Conservation (phyloP, 192 early-diverging fungal genomes). For the Backusella macrospora region DNA sequence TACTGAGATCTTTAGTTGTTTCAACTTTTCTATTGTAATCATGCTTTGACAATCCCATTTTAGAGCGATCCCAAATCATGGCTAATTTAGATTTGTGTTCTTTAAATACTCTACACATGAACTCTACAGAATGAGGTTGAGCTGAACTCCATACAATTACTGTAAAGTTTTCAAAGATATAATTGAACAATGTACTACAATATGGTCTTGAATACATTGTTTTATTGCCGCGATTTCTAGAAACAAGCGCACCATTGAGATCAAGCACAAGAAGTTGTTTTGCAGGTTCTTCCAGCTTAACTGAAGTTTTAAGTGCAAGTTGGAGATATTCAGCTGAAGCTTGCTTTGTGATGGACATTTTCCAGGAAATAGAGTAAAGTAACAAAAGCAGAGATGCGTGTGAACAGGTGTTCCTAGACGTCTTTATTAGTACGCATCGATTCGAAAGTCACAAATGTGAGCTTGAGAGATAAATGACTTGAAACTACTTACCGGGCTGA, state of each 20-base stretch:
- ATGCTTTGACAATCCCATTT: constrained; percentile 44
- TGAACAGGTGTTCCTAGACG: no score
- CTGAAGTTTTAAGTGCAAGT: not conserved
- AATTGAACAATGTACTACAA: constrained; percentile 55
- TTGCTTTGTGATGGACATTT: constrained; percentile 6
- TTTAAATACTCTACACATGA: constrained; percentile 57
- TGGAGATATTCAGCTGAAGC: not conserved
- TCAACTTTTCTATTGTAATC: constrained; percentile 47
- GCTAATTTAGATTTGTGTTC: constrained; percentile 38
- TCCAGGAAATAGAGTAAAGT: not conserved
- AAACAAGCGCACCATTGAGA: constrained; percentile 71
- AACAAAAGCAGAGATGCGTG: not conserved
- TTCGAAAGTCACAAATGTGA: no score
- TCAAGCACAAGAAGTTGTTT: constrained; percentile 67
- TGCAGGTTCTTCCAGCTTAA: not conserved
- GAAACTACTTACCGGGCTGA: no score
- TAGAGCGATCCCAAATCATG: constrained; percentile 61
- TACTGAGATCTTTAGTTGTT: constrained; percentile 66
- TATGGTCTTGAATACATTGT: constrained; percentile 50
- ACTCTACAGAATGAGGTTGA: constrained; percentile 50
- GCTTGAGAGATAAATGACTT: no score
- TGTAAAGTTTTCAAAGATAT: constrained; percentile 55
- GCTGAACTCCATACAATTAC: constrained; percentile 83
- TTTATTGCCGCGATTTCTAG: constrained; percentile 34
- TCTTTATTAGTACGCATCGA: no score